These are phyloP conservation scores for Auxenochlorella protothecoides DNA, from an alignment of 139 green algal genomes.

Conservation along the genomic window DNA sequence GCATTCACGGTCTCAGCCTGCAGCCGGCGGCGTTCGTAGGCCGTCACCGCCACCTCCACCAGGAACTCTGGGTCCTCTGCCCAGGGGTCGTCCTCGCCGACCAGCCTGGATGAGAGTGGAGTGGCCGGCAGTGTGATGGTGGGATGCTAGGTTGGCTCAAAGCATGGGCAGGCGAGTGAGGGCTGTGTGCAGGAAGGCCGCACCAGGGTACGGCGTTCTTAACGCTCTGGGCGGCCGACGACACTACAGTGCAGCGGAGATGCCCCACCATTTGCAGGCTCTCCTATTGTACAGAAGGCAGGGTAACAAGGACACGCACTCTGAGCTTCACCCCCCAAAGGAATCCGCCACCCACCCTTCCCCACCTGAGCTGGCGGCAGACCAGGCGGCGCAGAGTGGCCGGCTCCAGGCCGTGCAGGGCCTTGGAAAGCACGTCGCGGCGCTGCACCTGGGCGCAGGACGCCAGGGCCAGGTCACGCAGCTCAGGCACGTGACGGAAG, in stretches of 20 bases:
- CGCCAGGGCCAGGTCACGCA: slow-evolving; percentile 68
- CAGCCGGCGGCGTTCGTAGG: slow-evolving; percentile 59
- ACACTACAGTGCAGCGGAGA: no score
- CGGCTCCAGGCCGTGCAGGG: slow-evolving; percentile 39
- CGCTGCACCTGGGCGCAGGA: slow-evolving; percentile 69
- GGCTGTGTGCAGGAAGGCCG: not conserved
- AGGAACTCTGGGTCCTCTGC: slow-evolving; percentile 53
- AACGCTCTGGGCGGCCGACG: no score
- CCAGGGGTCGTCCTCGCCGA: slow-evolving; percentile 61
- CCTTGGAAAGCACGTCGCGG: slow-evolving; percentile 42
- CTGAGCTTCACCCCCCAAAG: no score
- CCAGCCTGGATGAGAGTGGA: slow-evolving; percentile 40
- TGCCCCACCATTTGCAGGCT: no score
- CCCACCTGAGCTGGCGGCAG: slow-evolving; percentile 59
- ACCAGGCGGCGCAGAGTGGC: slow-evolving; percentile 64
- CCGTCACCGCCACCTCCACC: slow-evolving; percentile 60
- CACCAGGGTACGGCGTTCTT: no score
- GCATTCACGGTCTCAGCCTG: slow-evolving; percentile 73
- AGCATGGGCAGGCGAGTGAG: not conserved
- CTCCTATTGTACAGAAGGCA: no score
- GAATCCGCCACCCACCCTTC: not conserved
- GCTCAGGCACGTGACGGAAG: slow-evolving; percentile 68
- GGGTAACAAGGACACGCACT: no score
- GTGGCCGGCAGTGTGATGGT: not conserved
- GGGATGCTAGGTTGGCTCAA: no score